phyloP scores from a whole-genome alignment of 495 filamentous ascomycete species.

The Umbilicaria muhlenbergii region DNA sequence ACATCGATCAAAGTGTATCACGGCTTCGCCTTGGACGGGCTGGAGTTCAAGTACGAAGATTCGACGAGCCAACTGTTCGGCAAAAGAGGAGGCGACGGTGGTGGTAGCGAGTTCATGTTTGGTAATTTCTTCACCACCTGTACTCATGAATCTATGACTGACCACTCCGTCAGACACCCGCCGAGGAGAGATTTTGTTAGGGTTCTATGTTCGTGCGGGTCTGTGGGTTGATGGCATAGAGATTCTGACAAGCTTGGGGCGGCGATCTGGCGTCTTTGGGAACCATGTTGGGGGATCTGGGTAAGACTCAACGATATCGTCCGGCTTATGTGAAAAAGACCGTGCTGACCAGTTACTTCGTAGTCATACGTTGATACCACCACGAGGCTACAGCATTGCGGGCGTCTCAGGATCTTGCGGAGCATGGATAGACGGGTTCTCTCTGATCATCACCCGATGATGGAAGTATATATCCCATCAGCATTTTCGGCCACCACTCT shows the following conservation, averaged over 20 bases:
- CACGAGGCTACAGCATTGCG: constrained; percentile 75
- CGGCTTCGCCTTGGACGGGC: constrained; percentile 61
- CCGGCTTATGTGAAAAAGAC: not conserved
- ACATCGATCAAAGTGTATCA: constrained; percentile 64
- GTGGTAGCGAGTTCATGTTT: constrained; percentile 62
- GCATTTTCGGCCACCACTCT: too few relatives aligned
- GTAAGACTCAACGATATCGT: constrained; percentile 34
- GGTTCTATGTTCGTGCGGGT: constrained; percentile 72
- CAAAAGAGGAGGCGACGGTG: constrained; percentile 57
- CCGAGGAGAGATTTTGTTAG: constrained; percentile 71
- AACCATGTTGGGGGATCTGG: constrained; percentile 66
- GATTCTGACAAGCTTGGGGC: constrained; percentile 73
- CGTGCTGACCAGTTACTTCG: not conserved
- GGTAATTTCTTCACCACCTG: constrained; percentile 30
- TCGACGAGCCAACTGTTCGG: constrained; percentile 78
- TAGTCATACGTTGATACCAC: constrained; percentile 80
- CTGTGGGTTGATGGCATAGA: constrained; percentile 84
- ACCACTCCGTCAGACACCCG: constrained; percentile 46
- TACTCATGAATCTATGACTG: constrained; percentile 9
- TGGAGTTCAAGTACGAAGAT: constrained; percentile 93
- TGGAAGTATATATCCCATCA: too few relatives aligned
- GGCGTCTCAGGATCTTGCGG: constrained; percentile 74
- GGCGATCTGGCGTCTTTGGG: constrained; percentile 74
- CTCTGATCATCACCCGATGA: constrained; percentile 65
- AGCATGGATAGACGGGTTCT: constrained; percentile 78